Evolutionary conservation across 768 basidiomycete species (phyloP).

Genomic region (Tubosaeta sp.): DNA sequence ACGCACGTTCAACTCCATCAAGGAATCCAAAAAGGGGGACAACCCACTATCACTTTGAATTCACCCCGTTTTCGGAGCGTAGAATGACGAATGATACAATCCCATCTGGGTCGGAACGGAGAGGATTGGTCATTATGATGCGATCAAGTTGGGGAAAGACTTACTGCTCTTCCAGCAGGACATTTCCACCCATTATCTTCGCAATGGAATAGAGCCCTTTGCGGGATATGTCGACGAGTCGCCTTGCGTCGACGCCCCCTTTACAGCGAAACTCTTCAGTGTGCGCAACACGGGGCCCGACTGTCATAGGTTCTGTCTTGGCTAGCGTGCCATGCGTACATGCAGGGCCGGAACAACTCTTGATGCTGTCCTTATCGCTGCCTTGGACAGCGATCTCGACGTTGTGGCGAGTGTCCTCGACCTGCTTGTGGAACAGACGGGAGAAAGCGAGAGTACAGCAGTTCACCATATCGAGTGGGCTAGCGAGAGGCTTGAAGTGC

Average conservation of each 20-base stretch:
- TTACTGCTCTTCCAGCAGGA: constrained; percentile 35
- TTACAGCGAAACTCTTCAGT: constrained; percentile 33
- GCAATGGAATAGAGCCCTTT: constrained; percentile 31
- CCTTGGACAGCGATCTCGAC: constrained; percentile 20
- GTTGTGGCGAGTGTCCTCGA: constrained; percentile 16
- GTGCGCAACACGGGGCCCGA: constrained; percentile 34
- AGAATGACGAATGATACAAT: constrained; percentile 33
- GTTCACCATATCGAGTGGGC: constrained; percentile 25
- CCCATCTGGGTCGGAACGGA: constrained; percentile 29
- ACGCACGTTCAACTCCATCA: constrained; percentile 10
- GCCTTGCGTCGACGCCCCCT: constrained; percentile 34
- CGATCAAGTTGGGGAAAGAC: constrained; percentile 17
- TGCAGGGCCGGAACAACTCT: constrained; percentile 34
- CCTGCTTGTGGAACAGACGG: constrained; percentile 18
- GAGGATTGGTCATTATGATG: constrained; percentile 11
- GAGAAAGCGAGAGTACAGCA: constrained; percentile 22
- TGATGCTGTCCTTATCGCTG: constrained; percentile 24
- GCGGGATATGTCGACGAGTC: constrained; percentile 33
- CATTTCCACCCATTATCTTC: constrained; percentile 34
- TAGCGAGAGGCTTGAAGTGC: constrained; percentile 19
- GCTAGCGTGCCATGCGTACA: constrained; percentile 23
- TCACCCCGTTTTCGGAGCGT: constrained; percentile 26
- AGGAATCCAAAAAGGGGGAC: constrained; percentile 5
- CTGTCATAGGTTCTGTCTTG: constrained; percentile 21
- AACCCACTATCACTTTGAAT: constrained; percentile 34